Evolutionary conservation across 1,284 basidiomycete species (phyloP).

Genomic region (Ceratobasidium sp.): DNA sequence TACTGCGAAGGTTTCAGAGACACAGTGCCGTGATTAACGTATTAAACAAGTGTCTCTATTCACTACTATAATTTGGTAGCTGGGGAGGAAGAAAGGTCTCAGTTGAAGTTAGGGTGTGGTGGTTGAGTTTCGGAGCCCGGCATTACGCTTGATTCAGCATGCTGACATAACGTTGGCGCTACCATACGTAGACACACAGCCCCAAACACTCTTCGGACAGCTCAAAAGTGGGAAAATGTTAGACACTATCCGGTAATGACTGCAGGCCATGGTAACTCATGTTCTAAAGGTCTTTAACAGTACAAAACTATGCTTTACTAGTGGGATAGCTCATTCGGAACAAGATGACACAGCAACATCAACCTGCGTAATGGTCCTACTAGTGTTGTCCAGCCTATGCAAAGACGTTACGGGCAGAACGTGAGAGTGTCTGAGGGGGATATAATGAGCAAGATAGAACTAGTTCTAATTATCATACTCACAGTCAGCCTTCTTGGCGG

Average conservation of each 20-base stretch:
- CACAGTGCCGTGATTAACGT: not conserved
- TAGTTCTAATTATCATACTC: not conserved
- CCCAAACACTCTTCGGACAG: not conserved
- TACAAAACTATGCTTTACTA: too few relatives aligned
- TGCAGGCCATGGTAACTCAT: too few relatives aligned
- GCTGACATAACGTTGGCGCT: not conserved
- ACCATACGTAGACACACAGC: not conserved
- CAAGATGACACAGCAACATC: too few relatives aligned
- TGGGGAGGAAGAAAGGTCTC: too few relatives aligned
- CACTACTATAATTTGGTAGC: too few relatives aligned
- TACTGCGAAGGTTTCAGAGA: too few relatives aligned
- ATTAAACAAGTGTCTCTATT: too few relatives aligned
- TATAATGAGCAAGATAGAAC: conserved; percentile 44
- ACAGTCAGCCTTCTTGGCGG: conserved; percentile 40
- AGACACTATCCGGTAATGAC: too few relatives aligned
- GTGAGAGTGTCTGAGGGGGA: conserved; percentile 48
- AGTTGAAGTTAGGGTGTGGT: not conserved
- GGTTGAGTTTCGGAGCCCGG: not conserved
- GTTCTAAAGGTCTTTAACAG: too few relatives aligned
- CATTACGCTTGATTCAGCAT: not conserved
- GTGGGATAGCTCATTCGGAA: too few relatives aligned
- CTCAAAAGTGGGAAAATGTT: not conserved
- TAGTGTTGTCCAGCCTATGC: too few relatives aligned
- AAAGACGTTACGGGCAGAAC: conserved; percentile 52
- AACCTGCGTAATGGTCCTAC: too few relatives aligned